Evolutionary conservation across 2,329 filamentous ascomycete genomes (phyloP).

Genomic region (Ophiostoma ulmi): DNA sequence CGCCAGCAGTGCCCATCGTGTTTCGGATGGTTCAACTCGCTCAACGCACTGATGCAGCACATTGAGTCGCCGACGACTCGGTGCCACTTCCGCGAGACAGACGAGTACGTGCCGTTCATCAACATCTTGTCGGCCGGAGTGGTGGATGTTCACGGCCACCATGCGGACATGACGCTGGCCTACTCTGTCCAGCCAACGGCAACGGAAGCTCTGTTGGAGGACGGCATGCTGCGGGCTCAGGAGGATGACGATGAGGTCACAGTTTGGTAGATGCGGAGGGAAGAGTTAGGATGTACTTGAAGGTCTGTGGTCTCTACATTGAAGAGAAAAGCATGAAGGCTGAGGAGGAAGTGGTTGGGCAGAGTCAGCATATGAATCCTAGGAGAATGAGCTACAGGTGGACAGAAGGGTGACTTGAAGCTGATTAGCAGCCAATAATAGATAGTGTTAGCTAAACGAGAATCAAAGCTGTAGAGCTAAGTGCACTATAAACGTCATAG

Average conservation of each 20-base stretch:
- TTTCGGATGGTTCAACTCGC: conserved; percentile 38
- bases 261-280: background rate
- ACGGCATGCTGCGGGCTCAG: background rate
- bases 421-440: no score
- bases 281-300: background rate
- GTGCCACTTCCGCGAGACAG: conserved; percentile 42
- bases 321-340: background rate
- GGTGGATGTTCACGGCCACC: conserved; percentile 34
- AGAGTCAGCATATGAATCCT: background rate
- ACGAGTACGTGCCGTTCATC: conserved; percentile 38
- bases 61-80: conserved; percentile 41
- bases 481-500: background rate
- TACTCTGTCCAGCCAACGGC: conserved; percentile 32
- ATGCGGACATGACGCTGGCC: conserved; percentile 35
- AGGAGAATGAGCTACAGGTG: background rate
- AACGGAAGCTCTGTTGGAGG: conserved; percentile 18
- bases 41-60: conserved; percentile 45
- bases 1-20: conserved; percentile 45
- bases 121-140: conserved; percentile 39
- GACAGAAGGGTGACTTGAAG: no score
- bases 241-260: background rate
- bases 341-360: background rate
- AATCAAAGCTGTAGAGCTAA: background rate
- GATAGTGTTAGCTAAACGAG: no score
- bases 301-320: background rate